Base-by-base conservation (phyloP, 2,329 filamentous ascomycete species). In the Botrytis aclada region DNA sequence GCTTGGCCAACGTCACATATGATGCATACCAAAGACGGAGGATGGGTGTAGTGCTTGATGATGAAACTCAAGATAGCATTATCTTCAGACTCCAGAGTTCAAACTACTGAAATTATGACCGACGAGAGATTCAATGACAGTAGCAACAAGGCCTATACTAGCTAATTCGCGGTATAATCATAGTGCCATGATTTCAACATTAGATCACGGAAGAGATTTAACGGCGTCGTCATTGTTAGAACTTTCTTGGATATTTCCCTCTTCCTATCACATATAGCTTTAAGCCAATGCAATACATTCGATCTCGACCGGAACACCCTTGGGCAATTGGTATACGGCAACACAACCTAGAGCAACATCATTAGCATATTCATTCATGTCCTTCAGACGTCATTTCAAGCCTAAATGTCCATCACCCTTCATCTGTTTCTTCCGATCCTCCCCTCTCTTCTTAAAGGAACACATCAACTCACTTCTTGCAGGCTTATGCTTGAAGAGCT, bases 291-390 rank as follows among this genome's bases (percentile, higher is more conserved):
- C 94, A 85, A 96, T 93, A 81, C 90, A 93, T 88, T 97, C 94
- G 82, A 97, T 96, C 87, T 97, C 95, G 22, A 97, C 91, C 71
- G 94, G 92, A 43, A 95, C 94, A 72, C 91, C 90, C 87, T 95
- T 94, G 75, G 94, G 94, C 77, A 97, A 87, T 80, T 93, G 90
- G 86, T 97, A 95, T 77, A 97, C 95, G 14, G 95, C 94, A 72
- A 97, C 93, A 81, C 94, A 97, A 66, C 70, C 70, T 72, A 67
- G n/a, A n/a, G 20, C 4, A 39, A 20, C 12, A 8, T 45, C 25
- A 37, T 72, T 67, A 72, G 70, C 60, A 71, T 14, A 32, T 56
- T 58, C 14, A 14, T 37, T 25, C n/a, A 25, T 71, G 10, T 39
- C 1, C n/a, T 32, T 4, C 20, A 51, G 39, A 29, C 56, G 25